Evolutionary conservation across 257 asterid genomes (phyloP).

Genomic region (Lantana camara): DNA sequence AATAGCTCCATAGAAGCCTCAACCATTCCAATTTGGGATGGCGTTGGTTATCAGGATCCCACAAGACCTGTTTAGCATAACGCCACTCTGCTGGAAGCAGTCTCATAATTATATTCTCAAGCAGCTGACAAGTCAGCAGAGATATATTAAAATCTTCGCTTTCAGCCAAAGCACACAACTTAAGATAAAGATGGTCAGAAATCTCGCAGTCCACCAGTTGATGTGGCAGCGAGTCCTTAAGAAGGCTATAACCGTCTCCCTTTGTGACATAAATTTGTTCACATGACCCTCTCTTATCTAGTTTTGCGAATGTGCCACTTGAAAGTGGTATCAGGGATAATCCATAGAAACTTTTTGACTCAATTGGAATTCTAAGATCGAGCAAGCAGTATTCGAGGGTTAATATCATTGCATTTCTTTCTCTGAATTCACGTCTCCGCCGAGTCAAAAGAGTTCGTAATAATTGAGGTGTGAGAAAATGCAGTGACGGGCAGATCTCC

Average conservation of each 20-base stretch:
- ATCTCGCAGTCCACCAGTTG: slow-evolving; percentile 69
- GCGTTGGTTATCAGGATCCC: slow-evolving; percentile 71
- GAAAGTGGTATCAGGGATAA: slow-evolving; percentile 88
- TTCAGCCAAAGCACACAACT: slow-evolving; percentile 71
- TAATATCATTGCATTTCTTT: slow-evolving; percentile 73
- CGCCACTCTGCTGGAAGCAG: slow-evolving; percentile 88
- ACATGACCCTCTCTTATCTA: slow-evolving; percentile 68
- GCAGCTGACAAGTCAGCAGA: slow-evolving; percentile 72
- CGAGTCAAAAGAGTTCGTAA: slow-evolving; percentile 75
- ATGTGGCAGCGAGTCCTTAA: slow-evolving; percentile 79
- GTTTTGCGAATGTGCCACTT: slow-evolving; percentile 69
- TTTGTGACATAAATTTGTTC: slow-evolving; percentile 76
- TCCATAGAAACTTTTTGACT: slow-evolving; percentile 66
- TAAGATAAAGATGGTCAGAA: slow-evolving; percentile 60
- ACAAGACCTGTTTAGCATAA: slow-evolving; percentile 66
- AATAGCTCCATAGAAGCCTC: slow-evolving; percentile 76
- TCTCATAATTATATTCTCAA: slow-evolving; percentile 70
- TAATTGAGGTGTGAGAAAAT: slow-evolving; percentile 88
- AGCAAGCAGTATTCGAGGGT: slow-evolving; percentile 93
- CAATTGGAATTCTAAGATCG: slow-evolving; percentile 63
- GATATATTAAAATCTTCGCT: slow-evolving; percentile 68
- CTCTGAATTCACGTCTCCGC: slow-evolving; percentile 72
- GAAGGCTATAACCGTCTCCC: slow-evolving; percentile 83
- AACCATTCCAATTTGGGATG: slow-evolving; percentile 92
- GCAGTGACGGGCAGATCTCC: slow-evolving; percentile 73